Evolutionary conservation across 169 alveolate genomes (phyloP).

Genomic region (Neospora caninum): DNA sequence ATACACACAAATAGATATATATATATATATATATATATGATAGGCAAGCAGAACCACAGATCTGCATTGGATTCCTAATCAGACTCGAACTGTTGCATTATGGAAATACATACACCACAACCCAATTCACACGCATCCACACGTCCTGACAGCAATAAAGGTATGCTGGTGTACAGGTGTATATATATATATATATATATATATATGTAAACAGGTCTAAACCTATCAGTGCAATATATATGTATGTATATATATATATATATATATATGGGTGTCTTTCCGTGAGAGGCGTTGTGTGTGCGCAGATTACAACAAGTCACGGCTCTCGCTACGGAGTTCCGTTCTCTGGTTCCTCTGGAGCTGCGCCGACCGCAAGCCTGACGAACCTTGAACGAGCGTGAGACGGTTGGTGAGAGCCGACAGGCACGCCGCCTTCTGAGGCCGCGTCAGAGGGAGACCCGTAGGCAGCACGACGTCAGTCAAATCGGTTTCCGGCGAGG

Average conservation of each 20-base stretch:
- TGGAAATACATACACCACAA: no score
- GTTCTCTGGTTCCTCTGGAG: no score
- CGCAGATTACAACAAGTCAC: no score
- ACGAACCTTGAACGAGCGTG: conserved; percentile 64
- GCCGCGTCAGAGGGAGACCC: conserved; percentile 58
- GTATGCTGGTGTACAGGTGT: background rate
- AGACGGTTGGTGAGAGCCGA: conserved; percentile 67
- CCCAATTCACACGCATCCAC: no score
- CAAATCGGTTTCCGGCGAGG: background rate
- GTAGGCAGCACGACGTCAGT: conserved; percentile 60
- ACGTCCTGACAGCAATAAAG: background rate
- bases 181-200: conserved; percentile 26
- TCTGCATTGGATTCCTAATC: no score
- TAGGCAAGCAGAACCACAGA: no score
- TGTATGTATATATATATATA: background rate
- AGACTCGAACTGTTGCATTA: no score
- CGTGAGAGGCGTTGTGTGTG: no score
- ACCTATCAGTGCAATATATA: background rate
- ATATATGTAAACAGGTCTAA: conserved; percentile 4
- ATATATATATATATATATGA: conserved; percentile 17
- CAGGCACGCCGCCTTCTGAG: conserved; percentile 57
- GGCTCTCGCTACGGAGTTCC: no score
- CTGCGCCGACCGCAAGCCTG: no score
- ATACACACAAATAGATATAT: background rate
- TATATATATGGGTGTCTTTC: no score